Percentiles rank a stretch among this genome's conserved stretches.
Conservation (phyloP, 192 early-diverging fungal species). For the Allomyces macrogynus region DNA sequence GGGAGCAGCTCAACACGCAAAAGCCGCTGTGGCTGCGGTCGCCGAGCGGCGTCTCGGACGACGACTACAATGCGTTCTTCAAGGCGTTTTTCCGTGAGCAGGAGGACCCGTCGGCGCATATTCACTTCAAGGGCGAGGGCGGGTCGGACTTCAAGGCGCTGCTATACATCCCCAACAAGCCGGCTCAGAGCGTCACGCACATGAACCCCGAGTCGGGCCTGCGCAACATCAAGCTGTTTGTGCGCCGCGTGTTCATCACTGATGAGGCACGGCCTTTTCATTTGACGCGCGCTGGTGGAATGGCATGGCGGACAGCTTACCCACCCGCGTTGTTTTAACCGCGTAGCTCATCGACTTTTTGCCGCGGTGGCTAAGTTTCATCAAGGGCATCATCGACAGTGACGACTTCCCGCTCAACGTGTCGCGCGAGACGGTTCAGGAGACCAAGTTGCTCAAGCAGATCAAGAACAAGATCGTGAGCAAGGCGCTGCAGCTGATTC, state of each 20-base stretch:
- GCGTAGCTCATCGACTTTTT: slow-evolving; percentile 43
- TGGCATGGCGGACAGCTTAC: neutral
- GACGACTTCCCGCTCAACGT: slow-evolving; percentile 97
- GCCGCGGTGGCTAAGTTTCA: slow-evolving; percentile 78
- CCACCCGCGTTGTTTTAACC: slow-evolving; percentile 1
- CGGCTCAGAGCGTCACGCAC: slow-evolving; percentile 24
- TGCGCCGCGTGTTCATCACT: slow-evolving; percentile 90
- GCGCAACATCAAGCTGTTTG: slow-evolving; percentile 77
- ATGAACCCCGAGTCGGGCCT: slow-evolving; percentile 24
- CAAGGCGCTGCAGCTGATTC: slow-evolving; percentile 75
- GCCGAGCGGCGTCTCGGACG: slow-evolving; percentile 48
- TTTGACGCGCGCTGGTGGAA: neutral
- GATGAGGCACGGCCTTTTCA: slow-evolving; percentile 43
- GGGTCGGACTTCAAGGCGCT: slow-evolving; percentile 77
- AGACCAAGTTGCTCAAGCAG: slow-evolving; percentile 51
- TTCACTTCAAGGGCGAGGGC: slow-evolving; percentile 86
- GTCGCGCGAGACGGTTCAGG: slow-evolving; percentile 90
- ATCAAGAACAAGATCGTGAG: slow-evolving; percentile 77
- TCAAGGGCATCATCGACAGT: slow-evolving; percentile 84
- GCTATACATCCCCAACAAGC: slow-evolving; percentile 57
- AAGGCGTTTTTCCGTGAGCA: slow-evolving; percentile 48
- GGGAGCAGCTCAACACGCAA: slow-evolving; percentile 69
- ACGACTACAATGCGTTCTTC: slow-evolving; percentile 85
- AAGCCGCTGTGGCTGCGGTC: slow-evolving; percentile 80
- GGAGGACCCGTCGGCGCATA: slow-evolving; percentile 54